phyloP scores from a whole-genome alignment of 768 basidiomycete genomes.

The Mycena pura region DNA sequence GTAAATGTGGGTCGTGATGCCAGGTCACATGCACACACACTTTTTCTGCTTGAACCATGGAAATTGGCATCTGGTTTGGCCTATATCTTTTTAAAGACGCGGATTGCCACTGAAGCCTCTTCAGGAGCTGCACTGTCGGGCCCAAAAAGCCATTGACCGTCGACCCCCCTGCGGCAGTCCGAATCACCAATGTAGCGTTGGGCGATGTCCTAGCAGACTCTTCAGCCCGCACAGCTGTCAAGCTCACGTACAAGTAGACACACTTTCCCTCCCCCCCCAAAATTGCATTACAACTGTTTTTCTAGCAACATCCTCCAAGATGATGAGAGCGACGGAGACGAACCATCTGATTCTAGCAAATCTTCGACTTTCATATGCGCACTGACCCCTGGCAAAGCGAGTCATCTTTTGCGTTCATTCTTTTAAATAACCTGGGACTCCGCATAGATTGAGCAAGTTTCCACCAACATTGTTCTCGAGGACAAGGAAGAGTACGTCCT shows the following conservation, averaged over 20 bases:
- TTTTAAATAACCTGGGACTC: slow-evolving; percentile 13
- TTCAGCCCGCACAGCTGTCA: slow-evolving; percentile 67
- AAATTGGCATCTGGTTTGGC: slow-evolving; percentile 72
- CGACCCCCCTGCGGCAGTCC: slow-evolving; percentile 69
- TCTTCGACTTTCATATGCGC: slow-evolving; percentile 74
- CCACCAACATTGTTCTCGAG: slow-evolving; percentile 73
- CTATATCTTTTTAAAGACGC: slow-evolving; percentile 7
- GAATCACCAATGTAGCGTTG: slow-evolving; percentile 84
- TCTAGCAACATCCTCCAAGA: slow-evolving; percentile 19
- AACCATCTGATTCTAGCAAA: slow-evolving; percentile 29
- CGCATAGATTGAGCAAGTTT: slow-evolving; percentile 76
- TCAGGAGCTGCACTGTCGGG: slow-evolving; percentile 66
- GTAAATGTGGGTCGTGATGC: slow-evolving; percentile 2
- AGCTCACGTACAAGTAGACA: slow-evolving; percentile 58
- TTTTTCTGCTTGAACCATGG: slow-evolving; percentile 49
- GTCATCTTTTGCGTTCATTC: slow-evolving; percentile 22
- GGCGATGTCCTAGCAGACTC: slow-evolving; percentile 73
- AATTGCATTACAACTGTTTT: too few species aligned
- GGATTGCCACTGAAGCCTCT: slow-evolving; percentile 14
- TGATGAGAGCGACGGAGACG: slow-evolving; percentile 40
- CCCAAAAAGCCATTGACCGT: slow-evolving; percentile 66
- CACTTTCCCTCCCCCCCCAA: neutral
- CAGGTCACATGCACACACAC: neutral
- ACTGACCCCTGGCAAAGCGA: slow-evolving; percentile 82
- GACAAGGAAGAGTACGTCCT: slow-evolving; percentile 70